Evolutionary conservation across 176 grass and related monocot species (phyloP).

Genomic region (Avena eriantha): DNA sequence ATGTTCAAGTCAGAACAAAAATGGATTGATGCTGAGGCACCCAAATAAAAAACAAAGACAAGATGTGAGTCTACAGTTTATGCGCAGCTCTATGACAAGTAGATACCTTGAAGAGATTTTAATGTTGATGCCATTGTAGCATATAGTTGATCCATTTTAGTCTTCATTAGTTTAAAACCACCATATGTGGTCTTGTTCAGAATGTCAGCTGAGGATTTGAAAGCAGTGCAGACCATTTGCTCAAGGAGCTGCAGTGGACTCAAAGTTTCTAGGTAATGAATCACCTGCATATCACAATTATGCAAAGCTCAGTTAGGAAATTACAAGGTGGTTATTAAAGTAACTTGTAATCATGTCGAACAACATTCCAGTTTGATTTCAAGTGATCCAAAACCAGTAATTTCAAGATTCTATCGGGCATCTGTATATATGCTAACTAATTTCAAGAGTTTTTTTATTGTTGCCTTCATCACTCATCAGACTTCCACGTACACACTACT

Average conservation of each 20-base stretch:
- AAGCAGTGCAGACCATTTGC: conserved; percentile 91
- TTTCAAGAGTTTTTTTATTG: not conserved
- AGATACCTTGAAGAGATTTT: conserved; percentile 82
- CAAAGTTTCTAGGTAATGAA: conserved; percentile 99
- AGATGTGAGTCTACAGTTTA: conserved; percentile 17
- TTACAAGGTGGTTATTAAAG: not conserved
- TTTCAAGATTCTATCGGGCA: conserved; percentile 8
- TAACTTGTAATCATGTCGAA: not conserved
- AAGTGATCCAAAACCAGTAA: not conserved
- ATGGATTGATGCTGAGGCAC: conserved; percentile 12
- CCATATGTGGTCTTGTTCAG: conserved; percentile 83
- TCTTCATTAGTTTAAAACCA: conserved; percentile 83
- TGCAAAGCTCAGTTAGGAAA: conserved; percentile 8
- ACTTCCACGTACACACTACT: not conserved
- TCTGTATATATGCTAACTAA: conserved; percentile 18
- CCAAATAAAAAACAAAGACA: not conserved
- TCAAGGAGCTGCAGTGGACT: conserved; percentile 87
- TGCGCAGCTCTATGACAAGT: not conserved
- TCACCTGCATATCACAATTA: conserved; percentile 56
- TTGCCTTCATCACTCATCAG: not conserved
- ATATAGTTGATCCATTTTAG: conserved; percentile 89
- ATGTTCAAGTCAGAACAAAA: conserved; percentile 8
- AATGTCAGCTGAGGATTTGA: conserved; percentile 86
- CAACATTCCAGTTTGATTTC: conserved; percentile 11
- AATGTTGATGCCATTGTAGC: conserved; percentile 72